Evolutionary conservation across 306 rosid genomes (phyloP), one percentile per base, ranked within the genome.

Genomic region (Cucurbita pepo): DNA sequence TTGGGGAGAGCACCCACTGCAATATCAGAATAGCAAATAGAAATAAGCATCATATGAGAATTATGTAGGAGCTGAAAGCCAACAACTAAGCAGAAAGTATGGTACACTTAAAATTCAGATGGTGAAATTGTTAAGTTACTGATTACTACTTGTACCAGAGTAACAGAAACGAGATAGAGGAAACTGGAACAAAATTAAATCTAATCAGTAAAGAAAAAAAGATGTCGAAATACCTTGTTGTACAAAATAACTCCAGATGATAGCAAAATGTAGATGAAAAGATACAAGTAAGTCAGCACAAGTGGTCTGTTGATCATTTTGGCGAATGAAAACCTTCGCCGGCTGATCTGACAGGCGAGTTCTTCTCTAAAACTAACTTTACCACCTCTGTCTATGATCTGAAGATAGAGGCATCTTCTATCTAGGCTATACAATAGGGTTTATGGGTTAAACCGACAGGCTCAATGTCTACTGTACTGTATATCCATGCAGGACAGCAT

Each of bases 1-100:
- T 95, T 10, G 97, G 90, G 85, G 99, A 95, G 44, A 95, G 84
- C 67, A 95, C 97, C 97, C 99, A 95, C 99, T 95, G 89, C 86
- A 73, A 81, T 41, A 52, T 56, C 9, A 3, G 43, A 76, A 54
- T 5, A 21, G 56, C 34, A 67, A 19, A 56, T n/a, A 76, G 3
- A 73, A 25, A 38, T 8, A 40, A 63, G 55, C 38, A 71, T 13
- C 43, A 48, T 18, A 38, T 30, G 5, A 56, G 37, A 22, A 10
- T 10, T 56, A 10, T 22, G 15, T 36, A 9, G 69, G 5, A 9
- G 30, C 59, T 25, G 21, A 34, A 69, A 69, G 44, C 34, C 73
- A 25, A 36, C 74, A 25, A 34, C 47, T 5, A 51, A 50, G 56
- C 40, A 69, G 6, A 10, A 8, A 15, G 41, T 34, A 69, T 8